Evolutionary conservation across 2,329 filamentous ascomycete genomes (phyloP), one percentile per base, ranked within the genome.

Genomic region (Fusarium palustre): DNA sequence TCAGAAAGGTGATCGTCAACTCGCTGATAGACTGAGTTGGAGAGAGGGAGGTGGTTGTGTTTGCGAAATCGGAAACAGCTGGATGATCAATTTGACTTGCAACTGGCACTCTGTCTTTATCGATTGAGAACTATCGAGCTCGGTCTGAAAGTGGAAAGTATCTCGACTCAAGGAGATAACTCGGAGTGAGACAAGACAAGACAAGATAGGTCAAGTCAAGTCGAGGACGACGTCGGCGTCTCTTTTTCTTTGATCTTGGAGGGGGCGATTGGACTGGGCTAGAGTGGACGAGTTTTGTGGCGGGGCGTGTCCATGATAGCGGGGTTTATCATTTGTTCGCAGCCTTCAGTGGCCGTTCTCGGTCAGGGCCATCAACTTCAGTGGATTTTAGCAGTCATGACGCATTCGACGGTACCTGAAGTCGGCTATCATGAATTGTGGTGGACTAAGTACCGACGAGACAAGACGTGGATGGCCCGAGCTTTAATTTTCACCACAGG

Each of bases 221-320:
- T 49, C 36, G 36, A 20, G 11, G 36, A 50, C 48, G 48, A 58
- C 36, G 52, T 50, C 43, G 63, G 45, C 24, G 31, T 45, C 49
- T 38, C 45, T 55, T 60, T 45, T 59, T 50, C 63, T 62, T 59
- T 56, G 53, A 56, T 59, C 42, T 48, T 65, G 59, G 65, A 68
- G 73, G 68, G 63, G 22, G 41, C 54, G 15, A 48, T 33, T 48
- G 45, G 20, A 28, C n/a, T 30, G 28, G 38, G 38, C 43, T 48
- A 48, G 31, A 48, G 22, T 49, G 31, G 48, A 70, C 46, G 54
- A 75, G 62, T 75, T 75, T 75, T 74, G 65, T 72, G 70, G 73
- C 70, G 73, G 73, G 73, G 73, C 73, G 64, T 64, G 64, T 64
- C 57, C 68, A 58, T 48, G 57, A 65, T 68, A 68, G 72, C 70